Evolutionary conservation across 1,139 yeast species (phyloP).

Genomic region (Suhomyces bolitotheri): DNA sequence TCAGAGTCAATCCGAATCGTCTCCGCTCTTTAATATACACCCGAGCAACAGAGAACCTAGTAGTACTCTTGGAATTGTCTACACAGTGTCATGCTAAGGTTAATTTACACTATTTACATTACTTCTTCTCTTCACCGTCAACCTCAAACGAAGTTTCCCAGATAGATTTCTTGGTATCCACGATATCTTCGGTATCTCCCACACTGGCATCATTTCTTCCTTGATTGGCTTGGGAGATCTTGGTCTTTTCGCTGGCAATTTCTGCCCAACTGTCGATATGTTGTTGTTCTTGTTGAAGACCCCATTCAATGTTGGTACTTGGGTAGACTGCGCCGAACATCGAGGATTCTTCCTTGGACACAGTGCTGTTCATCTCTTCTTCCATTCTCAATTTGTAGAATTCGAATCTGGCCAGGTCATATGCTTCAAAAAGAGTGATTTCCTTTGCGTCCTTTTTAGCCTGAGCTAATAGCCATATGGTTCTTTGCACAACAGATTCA

Average conservation of each 20-base stretch:
- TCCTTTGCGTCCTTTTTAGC: conserved; percentile 27
- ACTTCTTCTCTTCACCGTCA: conserved; percentile 10
- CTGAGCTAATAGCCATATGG: conserved; percentile 63
- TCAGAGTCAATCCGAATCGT: no score
- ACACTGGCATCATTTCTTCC: conserved; percentile 30
- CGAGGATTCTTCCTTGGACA: conserved; percentile 78
- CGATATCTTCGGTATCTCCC: conserved; percentile 26
- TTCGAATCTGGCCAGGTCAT: conserved; percentile 84
- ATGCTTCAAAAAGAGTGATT: conserved; percentile 60
- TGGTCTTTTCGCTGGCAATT: conserved; percentile 64
- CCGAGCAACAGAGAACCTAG: no score
- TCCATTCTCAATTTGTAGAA: conserved; percentile 83
- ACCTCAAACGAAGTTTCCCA: conserved; percentile 14
- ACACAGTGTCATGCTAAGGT: no score
- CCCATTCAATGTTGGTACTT: conserved; percentile 61
- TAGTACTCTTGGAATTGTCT: no score
- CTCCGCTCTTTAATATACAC: no score
- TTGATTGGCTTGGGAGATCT: conserved; percentile 45
- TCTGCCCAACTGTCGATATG: conserved; percentile 71
- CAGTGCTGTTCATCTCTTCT: conserved; percentile 73
- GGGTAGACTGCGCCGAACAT: conserved; percentile 83
- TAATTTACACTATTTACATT: conserved; percentile 6
- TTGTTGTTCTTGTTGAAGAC: conserved; percentile 69
- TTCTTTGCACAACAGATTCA: conserved; percentile 90
- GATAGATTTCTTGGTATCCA: conserved; percentile 22